Evolutionary conservation across 176 grass and related monocot genomes (phyloP).

Genomic region (Carex scoparia): DNA sequence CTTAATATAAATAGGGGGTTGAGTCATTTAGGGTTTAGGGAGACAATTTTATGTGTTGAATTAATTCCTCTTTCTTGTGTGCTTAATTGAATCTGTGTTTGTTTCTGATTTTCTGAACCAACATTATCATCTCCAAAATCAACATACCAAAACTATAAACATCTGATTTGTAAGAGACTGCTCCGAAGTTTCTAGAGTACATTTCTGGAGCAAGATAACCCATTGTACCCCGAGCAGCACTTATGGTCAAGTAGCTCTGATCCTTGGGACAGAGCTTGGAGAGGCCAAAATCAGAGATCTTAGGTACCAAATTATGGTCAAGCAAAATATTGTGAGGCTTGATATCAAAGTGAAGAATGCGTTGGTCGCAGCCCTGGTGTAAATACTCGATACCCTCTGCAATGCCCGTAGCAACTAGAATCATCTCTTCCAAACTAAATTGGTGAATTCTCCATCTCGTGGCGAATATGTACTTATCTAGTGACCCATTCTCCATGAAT

Average conservation of each 20-base stretch:
- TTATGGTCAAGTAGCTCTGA: conserved; percentile 40
- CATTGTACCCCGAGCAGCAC: conserved; percentile 31
- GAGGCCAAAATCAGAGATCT: conserved; percentile 60
- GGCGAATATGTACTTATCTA: background rate
- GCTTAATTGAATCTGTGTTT: no score
- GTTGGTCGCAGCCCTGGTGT: conserved; percentile 36
- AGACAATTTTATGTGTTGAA: no score
- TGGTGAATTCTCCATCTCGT: conserved; percentile 11
- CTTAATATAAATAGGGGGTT: no score
- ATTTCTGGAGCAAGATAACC: conserved; percentile 44
- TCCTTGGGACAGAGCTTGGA: conserved; percentile 43
- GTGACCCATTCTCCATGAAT: conserved; percentile 46
- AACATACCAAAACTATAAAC: conserved; percentile 48
- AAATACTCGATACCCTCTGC: conserved; percentile 55
- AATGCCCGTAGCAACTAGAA: conserved; percentile 40
- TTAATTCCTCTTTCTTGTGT: no score
- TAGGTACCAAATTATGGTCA: conserved; percentile 41
- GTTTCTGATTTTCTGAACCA: no score
- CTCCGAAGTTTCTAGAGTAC: conserved; percentile 46
- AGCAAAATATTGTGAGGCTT: conserved; percentile 65
- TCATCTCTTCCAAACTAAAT: conserved; percentile 22
- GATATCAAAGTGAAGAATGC: conserved; percentile 43
- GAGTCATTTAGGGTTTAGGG: no score
- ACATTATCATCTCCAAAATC: conserved; percentile 35
- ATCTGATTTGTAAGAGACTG: conserved; percentile 47